Evolutionary conservation across 768 basidiomycete species (phyloP), one percentile per base, ranked within the genome.

Genomic region (Termitomyces sp.): DNA sequence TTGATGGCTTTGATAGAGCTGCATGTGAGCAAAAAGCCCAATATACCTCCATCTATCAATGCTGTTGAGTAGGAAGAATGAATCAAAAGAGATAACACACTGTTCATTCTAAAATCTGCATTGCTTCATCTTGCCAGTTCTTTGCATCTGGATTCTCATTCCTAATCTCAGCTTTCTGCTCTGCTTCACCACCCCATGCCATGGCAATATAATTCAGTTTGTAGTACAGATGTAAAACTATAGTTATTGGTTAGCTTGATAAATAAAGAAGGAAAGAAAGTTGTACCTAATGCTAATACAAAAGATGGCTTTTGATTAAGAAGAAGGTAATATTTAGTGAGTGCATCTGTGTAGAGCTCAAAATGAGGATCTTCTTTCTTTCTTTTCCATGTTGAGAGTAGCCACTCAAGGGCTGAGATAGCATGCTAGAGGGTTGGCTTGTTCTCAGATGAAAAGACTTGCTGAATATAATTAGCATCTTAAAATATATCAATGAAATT

Each of bases 161-260:
- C 23, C 27, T 44, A 5, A 38, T 46, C 49, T 62, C 61, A 5
- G 35, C 59, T 4, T 38, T 58, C 32, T 71, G 67, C 44, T 73
- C 69, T 1, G 62, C 50, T 0, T 55, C 53, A 4, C 71, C 64
- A 14, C 56, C 42, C 56, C 49, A 52, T 23, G 49, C 35, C 35
- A 62, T 19, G 31, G 65, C 40, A 16, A 69, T 67, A 50, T 69
- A 73, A 0, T 43, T 25, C 0, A 72, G 57, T 29, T 73, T 73
- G 55, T 64, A 73, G 42, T 70, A 73, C 0, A 64, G 72, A 45
- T 73, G 69, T 10, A 71, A 56, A 11, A 65, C 68, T 69, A 51
- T 38, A 43, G n/a, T 29, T 32, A 45, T 32, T 19, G n/a, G 42
- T 35, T 8, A 10, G 25, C 11, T 34, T 11, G 17, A 17, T 35